Evolutionary conservation across 1,284 basidiomycete genomes (phyloP).

Genomic region (Fistulina hepatica): DNA sequence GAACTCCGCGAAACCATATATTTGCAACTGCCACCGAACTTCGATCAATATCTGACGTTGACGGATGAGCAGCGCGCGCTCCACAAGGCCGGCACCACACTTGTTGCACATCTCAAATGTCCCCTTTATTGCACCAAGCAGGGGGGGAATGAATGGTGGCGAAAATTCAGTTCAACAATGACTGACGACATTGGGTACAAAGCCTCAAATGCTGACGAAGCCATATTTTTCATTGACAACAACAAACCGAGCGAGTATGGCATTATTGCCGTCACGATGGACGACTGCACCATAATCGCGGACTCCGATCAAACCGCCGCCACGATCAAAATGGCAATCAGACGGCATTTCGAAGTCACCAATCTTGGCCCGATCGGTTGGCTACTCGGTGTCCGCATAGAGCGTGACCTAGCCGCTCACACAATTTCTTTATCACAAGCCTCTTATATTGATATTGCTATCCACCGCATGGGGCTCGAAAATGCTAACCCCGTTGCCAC

Average conservation of each 20-base stretch:
- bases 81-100: conserved; percentile 4
- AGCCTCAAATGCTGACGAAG: conserved; percentile 3
- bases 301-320: conserved; percentile 11
- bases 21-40: too few species aligned
- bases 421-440: conserved; percentile 20
- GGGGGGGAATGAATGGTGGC: conserved; percentile 6
- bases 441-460: conserved; percentile 19
- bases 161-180: background rate
- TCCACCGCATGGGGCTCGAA: conserved; percentile 15
- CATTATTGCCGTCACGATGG: conserved; percentile 22
- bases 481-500: conserved; percentile 13
- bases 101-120: conserved; percentile 2
- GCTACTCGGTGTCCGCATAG: conserved; percentile 20
- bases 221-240: conserved; percentile 5
- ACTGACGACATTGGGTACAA: conserved; percentile 2
- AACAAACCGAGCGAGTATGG: too few species aligned
- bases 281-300: conserved; percentile 24
- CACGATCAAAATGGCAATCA: conserved; percentile 16
- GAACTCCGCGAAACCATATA: too few species aligned
- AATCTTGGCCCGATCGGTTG: conserved; percentile 21
- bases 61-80: too few species aligned
- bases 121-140: conserved; percentile 5
- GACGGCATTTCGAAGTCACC: conserved; percentile 18
- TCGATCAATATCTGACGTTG: too few species aligned
- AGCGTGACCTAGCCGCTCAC: conserved; percentile 10